Evolutionary conservation across 352 stramenopile genomes (phyloP), one percentile per base, ranked within the genome.

Genomic region (Phytophthora lateralis): DNA sequence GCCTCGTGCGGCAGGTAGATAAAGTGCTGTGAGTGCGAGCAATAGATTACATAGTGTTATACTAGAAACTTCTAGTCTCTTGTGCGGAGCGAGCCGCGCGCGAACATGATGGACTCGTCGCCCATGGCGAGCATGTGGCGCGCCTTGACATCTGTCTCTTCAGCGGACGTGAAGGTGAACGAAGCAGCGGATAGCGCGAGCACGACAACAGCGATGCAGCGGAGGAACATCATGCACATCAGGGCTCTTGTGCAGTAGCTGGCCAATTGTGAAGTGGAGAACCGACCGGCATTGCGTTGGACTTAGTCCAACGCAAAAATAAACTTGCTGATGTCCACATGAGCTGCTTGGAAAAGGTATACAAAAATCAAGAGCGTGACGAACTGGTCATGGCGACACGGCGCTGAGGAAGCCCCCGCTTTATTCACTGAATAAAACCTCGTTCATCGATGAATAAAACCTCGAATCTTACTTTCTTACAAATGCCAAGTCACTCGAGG

Each of bases 1-100:
- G 89, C 26, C 53, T 91, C 17, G 52, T 89, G 18, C 76, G 66
- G 18, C 63, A 66, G 15, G 37, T 43, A 26, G 21, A 24, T 24
- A 24, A 24, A 24, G 21, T 3, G 21, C 21, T 24, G 21, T 24
- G 21, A 24, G 21, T 24, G 21, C 21, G 18, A 26, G 6, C 15
- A 42, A 15, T 10, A 42, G 14, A 45, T 45, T 24, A 8, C 24
- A 21, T 43, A 34, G 30, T 46, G 18, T 44, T 37, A 41, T 11
- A 26, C 18, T 45, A 9, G n/a, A 0, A 9, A 12, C 4, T 7
- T 60, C 48, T 50, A 68, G 38, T 44, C 21, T 10, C 24, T 30
- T 47, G 32, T 32, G 20, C 60, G 65, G 6, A 70, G 26, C 0
- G 65, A 61, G 7, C 53, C 35, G 12, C 43, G 48, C 4, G 59